A percentile compares a stretch with the other conserved stretches of the same genome.
Conservation (phyloP, 345 rosid genomes). For the Euphorbia lathyris region DNA sequence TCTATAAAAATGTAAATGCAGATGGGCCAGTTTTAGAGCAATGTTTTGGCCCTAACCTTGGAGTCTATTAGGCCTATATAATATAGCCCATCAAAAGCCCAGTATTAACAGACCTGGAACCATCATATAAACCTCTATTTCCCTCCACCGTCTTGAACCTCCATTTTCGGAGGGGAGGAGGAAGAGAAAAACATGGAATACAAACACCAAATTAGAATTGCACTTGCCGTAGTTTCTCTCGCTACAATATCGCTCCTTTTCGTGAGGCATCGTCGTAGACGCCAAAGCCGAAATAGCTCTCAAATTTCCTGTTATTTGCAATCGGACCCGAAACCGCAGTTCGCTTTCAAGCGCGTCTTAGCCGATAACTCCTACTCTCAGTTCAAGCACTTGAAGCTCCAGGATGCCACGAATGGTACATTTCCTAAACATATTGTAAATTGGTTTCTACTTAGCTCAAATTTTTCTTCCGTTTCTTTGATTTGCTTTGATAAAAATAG, state of each 20-base stretch:
- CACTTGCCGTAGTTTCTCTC: conserved; percentile 45
- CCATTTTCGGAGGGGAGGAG: neutral
- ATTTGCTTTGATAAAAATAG: neutral
- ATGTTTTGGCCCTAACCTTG: neutral
- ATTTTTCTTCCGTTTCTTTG: neutral
- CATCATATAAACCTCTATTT: neutral
- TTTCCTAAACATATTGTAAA: neutral
- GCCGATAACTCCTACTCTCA: conserved; percentile 83
- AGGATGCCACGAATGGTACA: conserved; percentile 22
- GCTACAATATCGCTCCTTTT: conserved; percentile 48
- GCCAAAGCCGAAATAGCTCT: conserved; percentile 36
- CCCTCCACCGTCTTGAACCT: neutral
- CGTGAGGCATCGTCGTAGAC: conserved; percentile 32
- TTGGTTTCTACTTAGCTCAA: neutral
- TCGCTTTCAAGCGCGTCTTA: conserved; percentile 62
- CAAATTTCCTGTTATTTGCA: conserved; percentile 58
- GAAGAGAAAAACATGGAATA: conserved; percentile 35
- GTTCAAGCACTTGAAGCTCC: conserved; percentile 60
- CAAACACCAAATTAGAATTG: conserved; percentile 40
- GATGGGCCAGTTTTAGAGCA: too few species aligned
- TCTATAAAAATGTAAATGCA: too few species aligned
- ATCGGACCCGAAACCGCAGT: conserved; percentile 66
- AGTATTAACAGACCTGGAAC: neutral
- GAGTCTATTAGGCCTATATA: neutral
- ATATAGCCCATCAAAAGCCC: neutral